phyloP scores from a whole-genome alignment of 306 rosid genomes.

The Vachellia pachyceras region DNA sequence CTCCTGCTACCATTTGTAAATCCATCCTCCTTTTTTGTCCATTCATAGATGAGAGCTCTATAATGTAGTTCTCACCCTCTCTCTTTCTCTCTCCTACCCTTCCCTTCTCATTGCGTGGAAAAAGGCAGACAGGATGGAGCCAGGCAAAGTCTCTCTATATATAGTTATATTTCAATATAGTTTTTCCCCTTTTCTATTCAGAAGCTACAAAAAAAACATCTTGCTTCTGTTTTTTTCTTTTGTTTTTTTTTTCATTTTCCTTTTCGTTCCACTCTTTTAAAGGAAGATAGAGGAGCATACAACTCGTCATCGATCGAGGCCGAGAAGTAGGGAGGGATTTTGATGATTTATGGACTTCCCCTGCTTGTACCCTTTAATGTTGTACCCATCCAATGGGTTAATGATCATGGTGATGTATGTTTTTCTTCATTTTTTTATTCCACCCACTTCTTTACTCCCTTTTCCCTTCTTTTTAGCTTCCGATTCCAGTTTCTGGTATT shows the following conservation, averaged over 20 bases:
- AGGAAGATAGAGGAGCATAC: constrained; percentile 41
- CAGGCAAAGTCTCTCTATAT: constrained; percentile 56
- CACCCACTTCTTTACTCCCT: too few species aligned
- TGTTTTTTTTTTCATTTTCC: constrained; percentile 9
- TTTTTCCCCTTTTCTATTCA: constrained; percentile 24
- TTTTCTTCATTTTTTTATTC: constrained; percentile 36
- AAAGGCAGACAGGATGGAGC: constrained; percentile 84
- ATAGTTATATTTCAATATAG: constrained; percentile 27
- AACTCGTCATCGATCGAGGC: constrained; percentile 45
- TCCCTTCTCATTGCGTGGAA: constrained; percentile 59
- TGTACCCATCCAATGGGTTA: constrained; percentile 32
- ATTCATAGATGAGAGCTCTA: constrained; percentile 49
- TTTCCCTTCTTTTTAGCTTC: not conserved
- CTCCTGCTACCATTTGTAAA: constrained; percentile 52
- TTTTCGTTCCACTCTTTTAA: not conserved
- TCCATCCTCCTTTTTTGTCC: constrained; percentile 65
- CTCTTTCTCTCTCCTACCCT: constrained; percentile 43
- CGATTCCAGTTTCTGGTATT: not conserved
- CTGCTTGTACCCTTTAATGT: constrained; percentile 32
- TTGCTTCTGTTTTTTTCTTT: not conserved
- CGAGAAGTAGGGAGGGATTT: constrained; percentile 42
- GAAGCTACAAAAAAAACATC: constrained; percentile 41
- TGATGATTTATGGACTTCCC: constrained; percentile 38
- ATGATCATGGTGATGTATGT: constrained; percentile 40
- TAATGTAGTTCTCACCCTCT: constrained; percentile 69